A percentile compares a stretch with the other conserved stretches of the same genome.
These are phyloP conservation scores for Dicorynia guianensis DNA, from an alignment of 306 rosid genomes.

Conservation along the genomic window DNA sequence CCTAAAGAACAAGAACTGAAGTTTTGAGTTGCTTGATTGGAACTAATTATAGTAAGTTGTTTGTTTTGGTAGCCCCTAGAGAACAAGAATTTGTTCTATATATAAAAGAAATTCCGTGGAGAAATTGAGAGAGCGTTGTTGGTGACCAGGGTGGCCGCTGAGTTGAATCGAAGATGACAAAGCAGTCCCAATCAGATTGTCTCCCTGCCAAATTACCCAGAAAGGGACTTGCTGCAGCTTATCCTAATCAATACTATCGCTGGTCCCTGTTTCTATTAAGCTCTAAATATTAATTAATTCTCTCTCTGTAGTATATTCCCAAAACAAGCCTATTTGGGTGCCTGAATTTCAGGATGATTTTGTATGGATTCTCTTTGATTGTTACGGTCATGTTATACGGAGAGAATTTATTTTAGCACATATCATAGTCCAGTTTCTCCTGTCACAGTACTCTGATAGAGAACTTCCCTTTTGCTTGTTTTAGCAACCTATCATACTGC, in stretches of 20 bases:
- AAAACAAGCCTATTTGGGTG: slow-evolving; percentile 32
- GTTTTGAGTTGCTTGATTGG: neutral
- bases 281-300: slow-evolving; percentile 41
- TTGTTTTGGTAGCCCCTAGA: neutral
- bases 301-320: slow-evolving; percentile 6
- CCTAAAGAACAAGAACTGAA: neutral
- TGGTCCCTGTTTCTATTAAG: slow-evolving; percentile 52
- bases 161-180: slow-evolving; percentile 51
- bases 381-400: slow-evolving; percentile 1
- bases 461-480: slow-evolving; percentile 20
- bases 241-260: slow-evolving; percentile 40
- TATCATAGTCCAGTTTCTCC: slow-evolving; percentile 24
- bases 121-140: slow-evolving; percentile 32
- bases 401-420: slow-evolving; percentile 19
- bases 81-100: slow-evolving; percentile 13
- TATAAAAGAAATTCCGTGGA: slow-evolving; percentile 35
- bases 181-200: slow-evolving; percentile 52
- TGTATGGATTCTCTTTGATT: slow-evolving; percentile 35
- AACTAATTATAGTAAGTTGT: neutral
- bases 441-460: neutral
- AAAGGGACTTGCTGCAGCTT: slow-evolving; percentile 43
- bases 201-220: slow-evolving; percentile 44
- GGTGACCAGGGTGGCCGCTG: slow-evolving; percentile 52
- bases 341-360: slow-evolving; percentile 41
- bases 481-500: slow-evolving; percentile 12